These are phyloP conservation scores for Chlamydomonas reinhardtii DNA, from an alignment of 163 green algal species.

Conservation along the genomic window DNA sequence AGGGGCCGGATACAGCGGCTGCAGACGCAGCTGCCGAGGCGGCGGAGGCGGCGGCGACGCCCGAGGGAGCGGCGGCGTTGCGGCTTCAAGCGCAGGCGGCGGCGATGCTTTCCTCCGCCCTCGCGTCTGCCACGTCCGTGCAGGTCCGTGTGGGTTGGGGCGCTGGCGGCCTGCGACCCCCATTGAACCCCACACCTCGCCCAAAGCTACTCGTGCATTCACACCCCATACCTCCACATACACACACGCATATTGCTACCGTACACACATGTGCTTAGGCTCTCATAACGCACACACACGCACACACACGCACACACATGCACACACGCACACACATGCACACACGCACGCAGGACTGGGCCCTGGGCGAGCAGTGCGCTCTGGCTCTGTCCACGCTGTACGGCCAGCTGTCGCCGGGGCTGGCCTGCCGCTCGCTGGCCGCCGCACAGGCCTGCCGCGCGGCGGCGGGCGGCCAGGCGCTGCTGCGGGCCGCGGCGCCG, in stretches of 20 bases:
- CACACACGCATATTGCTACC: too few species aligned
- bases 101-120: background rate
- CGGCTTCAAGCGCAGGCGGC: constrained; percentile 1
- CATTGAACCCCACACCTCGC: too few species aligned
- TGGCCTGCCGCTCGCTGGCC: constrained; percentile 36
- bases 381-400: constrained; percentile 49
- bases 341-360: constrained; percentile 18
- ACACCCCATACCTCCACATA: too few species aligned
- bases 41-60: background rate
- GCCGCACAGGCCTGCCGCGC: constrained; percentile 46
- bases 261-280: too few species aligned
- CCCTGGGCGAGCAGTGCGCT: constrained; percentile 38
- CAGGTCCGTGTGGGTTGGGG: background rate
- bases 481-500: constrained; percentile 42
- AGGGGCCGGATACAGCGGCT: background rate
- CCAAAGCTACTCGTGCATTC: too few species aligned
- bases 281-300: too few species aligned
- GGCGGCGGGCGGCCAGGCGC: background rate
- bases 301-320: too few species aligned
- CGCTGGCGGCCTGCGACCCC: too few species aligned
- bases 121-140: constrained; percentile 12
- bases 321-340: too few species aligned
- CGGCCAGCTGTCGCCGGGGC: constrained; percentile 17
- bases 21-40: background rate
- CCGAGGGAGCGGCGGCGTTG: background rate